Base-by-base conservation (phyloP, 345 rosid species). In the Populus nigra region DNA sequence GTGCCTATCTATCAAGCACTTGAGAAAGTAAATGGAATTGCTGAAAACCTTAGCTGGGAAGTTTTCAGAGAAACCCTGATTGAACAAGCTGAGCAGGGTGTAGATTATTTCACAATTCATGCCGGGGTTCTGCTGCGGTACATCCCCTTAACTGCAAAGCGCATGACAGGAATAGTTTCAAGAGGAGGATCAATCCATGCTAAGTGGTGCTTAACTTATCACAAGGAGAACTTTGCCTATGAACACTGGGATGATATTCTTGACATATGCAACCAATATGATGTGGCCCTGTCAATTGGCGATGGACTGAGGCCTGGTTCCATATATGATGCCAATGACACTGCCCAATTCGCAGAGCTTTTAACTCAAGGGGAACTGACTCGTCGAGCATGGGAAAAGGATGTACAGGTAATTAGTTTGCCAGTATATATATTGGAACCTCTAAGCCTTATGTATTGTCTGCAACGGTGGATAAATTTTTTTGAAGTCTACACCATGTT, bases 51-150 rank as follows among this genome's bases (percentile, higher is more conserved):
- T 62, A 94, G 66, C 82, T 91, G 98, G 99, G 98, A 96, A 83
- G 88, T 92, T 31, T 92, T 96, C 87, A 90, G 90, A 78, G 97
- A 94, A 31, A 94, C 99, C 66, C 82, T 96, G 68, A 87, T 96
- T 66, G 98, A 96, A 81, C 99, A 96, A 81, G 98, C 99, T 65
- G 97, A 94, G 87, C 99, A 96, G 86, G 99, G 98, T 62, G 99
- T 94, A 3, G 98, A 96, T 81, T 96, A 96, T 81, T 94, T 94
- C 90, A 96, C 97, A 0, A 96, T 96, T 75, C 99, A 96, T 85
- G 98, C 96, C 20, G 98, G 98, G 29, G 97, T 94, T 74, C 84
- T 96, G 67, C 88, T 96, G 41, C 89, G 97, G 23, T 92, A 96
- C 88, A 91, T 96, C 73, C 99, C 98, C 43, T 85, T 96, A 71